Conservation (phyloP, 2,329 filamentous ascomycete species). For the Fusarium pseudonygamai region DNA sequence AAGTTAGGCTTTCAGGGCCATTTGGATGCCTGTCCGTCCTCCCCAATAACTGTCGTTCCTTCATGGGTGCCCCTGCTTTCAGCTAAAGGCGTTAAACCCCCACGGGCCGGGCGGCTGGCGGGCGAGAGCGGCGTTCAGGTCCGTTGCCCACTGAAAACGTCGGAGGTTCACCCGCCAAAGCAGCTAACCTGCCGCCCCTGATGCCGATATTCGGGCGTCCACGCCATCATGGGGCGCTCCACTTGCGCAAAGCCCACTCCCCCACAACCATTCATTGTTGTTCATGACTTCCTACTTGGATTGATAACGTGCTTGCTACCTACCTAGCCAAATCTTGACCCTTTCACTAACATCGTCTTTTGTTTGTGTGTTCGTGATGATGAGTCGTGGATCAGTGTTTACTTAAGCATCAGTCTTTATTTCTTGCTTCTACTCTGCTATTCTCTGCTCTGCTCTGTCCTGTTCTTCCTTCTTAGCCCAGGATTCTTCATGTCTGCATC, state of each 20-base stretch:
- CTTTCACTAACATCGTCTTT: slow-evolving; percentile 5
- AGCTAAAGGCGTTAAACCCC: slow-evolving; percentile 1
- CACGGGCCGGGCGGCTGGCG: not conserved
- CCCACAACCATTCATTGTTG: slow-evolving; percentile 27
- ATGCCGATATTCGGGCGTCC: slow-evolving; percentile 32
- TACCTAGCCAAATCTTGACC: not conserved
- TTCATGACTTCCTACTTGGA: slow-evolving; percentile 30
- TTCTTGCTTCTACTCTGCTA: not conserved
- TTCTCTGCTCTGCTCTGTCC: not conserved
- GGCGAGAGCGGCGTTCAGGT: not conserved
- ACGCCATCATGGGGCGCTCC: slow-evolving; percentile 9
- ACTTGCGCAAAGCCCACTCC: slow-evolving; percentile 2
- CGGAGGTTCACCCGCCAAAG: not conserved
- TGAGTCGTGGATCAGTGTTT: not conserved
- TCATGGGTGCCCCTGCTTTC: slow-evolving; percentile 27
- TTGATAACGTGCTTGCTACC: slow-evolving; percentile 21
- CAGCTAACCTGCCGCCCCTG: slow-evolving; percentile 9
- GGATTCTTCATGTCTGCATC: slow-evolving; percentile 19
- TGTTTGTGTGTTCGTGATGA: slow-evolving; percentile 5
- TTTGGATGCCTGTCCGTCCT: slow-evolving; percentile 6
- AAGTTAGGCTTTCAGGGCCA: not conserved
- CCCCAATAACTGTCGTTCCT: not conserved
- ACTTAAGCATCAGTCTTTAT: not conserved
- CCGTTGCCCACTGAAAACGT: slow-evolving; percentile 22
- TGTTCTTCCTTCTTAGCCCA: not conserved